Evolutionary conservation across 306 rosid genomes (phyloP).

Genomic region (Casuarina cunninghamiana): DNA sequence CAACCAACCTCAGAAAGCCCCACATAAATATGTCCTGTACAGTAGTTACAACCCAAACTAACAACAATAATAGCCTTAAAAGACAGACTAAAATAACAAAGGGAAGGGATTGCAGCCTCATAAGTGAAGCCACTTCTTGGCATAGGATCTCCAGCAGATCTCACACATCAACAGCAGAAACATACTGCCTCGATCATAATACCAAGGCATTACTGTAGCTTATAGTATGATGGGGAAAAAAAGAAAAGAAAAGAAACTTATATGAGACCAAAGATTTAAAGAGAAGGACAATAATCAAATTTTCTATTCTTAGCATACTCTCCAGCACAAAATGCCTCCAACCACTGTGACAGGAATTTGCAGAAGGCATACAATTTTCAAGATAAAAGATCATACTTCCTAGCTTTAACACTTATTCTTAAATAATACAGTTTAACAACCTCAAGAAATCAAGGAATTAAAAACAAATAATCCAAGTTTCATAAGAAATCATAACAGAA

Average conservation of each 20-base stretch:
- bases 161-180: neutral
- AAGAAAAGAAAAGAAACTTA: neutral
- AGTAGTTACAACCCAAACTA: neutral
- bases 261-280: neutral
- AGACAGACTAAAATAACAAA: neutral
- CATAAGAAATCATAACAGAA: conserved; percentile 3
- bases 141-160: neutral
- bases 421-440: neutral
- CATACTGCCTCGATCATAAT: neutral
- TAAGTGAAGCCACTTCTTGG: neutral
- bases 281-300: neutral
- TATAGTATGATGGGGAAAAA: neutral
- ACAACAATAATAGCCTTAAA: neutral
- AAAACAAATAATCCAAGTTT: conserved; percentile 18
- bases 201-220: neutral
- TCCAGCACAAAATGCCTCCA: neutral
- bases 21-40: neutral
- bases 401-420: neutral
- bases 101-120: neutral
- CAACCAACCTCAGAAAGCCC: neutral
- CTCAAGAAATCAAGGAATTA: conserved; percentile 1
- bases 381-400: neutral
- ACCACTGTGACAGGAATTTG: neutral
- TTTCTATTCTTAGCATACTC: neutral
- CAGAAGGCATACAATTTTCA: neutral